Conservation (phyloP, 2,329 filamentous ascomycete species). For the Diaporthe longicolla region DNA sequence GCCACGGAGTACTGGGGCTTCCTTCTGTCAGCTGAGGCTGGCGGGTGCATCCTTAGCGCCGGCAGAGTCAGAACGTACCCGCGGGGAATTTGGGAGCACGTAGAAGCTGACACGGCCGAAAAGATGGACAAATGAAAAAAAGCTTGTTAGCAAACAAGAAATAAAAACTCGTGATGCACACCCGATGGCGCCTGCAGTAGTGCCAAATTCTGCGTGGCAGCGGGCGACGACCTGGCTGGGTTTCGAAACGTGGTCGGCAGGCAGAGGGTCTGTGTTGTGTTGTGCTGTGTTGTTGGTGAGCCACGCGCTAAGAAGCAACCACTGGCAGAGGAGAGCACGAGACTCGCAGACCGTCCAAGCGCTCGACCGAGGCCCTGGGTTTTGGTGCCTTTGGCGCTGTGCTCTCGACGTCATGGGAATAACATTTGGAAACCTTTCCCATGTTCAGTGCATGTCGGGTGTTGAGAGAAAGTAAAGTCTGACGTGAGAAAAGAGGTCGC, state of each 20-base stretch:
- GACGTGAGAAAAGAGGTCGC: conserved; percentile 20
- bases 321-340: not conserved
- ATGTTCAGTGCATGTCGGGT: not conserved
- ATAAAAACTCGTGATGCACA: conserved; percentile 12
- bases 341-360: not conserved
- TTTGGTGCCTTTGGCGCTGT: not conserved
- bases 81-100: not conserved
- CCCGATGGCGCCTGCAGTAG: conserved; percentile 30
- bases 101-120: not conserved
- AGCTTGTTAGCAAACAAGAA: not conserved
- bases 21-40: conserved; percentile 17
- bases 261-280: conserved; percentile 17
- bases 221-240: not conserved
- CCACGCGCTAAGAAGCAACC: not conserved
- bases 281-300: not conserved
- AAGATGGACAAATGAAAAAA: not conserved
- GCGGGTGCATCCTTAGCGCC: conserved; percentile 22
- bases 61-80: conserved; percentile 1
- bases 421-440: not conserved
- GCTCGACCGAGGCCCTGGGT: not conserved
- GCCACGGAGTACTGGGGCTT: not conserved
- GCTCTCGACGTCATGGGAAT: no score
- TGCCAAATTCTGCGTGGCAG: not conserved
- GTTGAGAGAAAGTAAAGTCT: not conserved
- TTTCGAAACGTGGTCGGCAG: conserved; percentile 14